Conservation (phyloP, 1,284 basidiomycete genomes). For the Rhodotorula sp. region DNA sequence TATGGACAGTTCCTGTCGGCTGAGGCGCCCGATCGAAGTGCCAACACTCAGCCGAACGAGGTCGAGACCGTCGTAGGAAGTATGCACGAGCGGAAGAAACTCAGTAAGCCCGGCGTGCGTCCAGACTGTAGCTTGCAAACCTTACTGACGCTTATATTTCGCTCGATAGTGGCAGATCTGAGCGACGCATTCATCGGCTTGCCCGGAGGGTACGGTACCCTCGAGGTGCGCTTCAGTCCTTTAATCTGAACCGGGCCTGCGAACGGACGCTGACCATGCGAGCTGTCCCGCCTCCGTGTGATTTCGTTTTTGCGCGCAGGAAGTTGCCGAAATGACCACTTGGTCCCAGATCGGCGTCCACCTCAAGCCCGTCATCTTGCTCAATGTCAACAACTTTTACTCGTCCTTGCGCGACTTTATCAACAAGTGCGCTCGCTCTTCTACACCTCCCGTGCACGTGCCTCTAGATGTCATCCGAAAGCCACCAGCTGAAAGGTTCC, state of each 20-base stretch:
- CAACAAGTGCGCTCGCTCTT: constrained; percentile 26
- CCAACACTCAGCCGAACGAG: constrained; percentile 23
- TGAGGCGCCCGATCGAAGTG: constrained; percentile 22
- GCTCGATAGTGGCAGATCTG: constrained; percentile 33
- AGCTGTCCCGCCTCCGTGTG: not conserved
- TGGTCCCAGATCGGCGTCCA: constrained; percentile 49
- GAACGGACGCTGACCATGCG: not conserved
- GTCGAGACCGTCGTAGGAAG: constrained; percentile 42
- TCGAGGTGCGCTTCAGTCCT: constrained; percentile 26
- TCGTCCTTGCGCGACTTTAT: constrained; percentile 43
- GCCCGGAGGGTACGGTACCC: constrained; percentile 19
- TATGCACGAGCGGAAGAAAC: constrained; percentile 49
- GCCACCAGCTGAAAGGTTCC: too few relatives aligned
- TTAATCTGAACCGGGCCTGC: not conserved
- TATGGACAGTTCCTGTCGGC: constrained; percentile 24
- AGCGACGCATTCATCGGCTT: constrained; percentile 47
- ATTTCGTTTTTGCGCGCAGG: not conserved
- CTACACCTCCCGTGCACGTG: too few relatives aligned
- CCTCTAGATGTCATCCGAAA: too few relatives aligned
- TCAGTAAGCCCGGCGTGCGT: constrained; percentile 32
- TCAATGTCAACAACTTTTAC: constrained; percentile 48
- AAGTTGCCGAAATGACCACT: constrained; percentile 49
- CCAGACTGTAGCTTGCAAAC: not conserved
- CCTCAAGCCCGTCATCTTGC: constrained; percentile 47
- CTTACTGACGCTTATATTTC: not conserved